Base-by-base conservation (phyloP, 805 yeast genomes). In the Sugiyamaella mastotermitis region DNA sequence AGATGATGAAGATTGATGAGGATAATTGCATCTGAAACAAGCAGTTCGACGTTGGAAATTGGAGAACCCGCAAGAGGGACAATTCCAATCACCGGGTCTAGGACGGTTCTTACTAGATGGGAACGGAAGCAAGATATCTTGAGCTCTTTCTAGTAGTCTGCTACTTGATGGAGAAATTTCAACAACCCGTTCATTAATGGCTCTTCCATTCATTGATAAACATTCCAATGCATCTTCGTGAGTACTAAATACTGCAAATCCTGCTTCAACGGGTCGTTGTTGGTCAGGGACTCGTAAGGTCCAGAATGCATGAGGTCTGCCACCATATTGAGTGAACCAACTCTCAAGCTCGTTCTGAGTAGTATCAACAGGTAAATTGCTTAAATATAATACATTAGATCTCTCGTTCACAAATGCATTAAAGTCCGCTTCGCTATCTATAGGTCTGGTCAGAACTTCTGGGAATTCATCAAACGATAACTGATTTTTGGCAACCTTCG, bases 21-120 rank as follows among this genome's bases (percentile, higher is more conserved):
- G 95, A 62, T 82, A 86, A 2, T 90, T 80, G 57, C 97, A 88
- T 46, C 96, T 71, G 68, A 88, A 86, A 61, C 97, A 88, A 2
- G 94, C 94, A 2, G 94, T 83, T 60, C 97, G 73, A 53, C 96
- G 74, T 62, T 88, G 97, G 63, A 88, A 88, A 60, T 88, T 88
- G 17, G 94, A 83, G 54, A 88, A 88, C 1, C 96, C 95, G 68
- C 97, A 88, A 5, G 88, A 79, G 18, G 95, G 95, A 60, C 97
- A 88, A n/a, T 83, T 84, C 97, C 97, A 88, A 58, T 88, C 97
- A 15, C 97, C 97, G 0, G 97, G 97, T 55, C 97, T 71, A 16
- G 95, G 95, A 51, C 92, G 71, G 60, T 88, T 87, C 49, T 85
- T 82, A 24, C 79, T 73, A 21, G 81, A 77, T 11, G 96, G 95